Evolutionary conservation across 2,329 filamentous ascomycete genomes (phyloP), one percentile per base, ranked within the genome.

Genomic region (Sclerotinia borealis): DNA sequence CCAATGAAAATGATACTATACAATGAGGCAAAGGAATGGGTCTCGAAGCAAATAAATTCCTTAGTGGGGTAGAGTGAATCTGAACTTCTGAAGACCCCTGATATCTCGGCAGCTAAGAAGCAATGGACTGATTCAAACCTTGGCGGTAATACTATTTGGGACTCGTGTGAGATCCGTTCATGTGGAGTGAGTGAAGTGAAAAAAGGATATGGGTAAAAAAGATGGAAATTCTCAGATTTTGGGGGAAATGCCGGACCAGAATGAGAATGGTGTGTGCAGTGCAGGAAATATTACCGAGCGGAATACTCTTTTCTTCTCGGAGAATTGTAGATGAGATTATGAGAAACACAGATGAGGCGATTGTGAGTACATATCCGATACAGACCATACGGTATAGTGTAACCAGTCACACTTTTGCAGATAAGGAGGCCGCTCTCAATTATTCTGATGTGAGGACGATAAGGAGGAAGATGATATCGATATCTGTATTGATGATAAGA

Each of bases 241-340:
- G n/a, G 39, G 52, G 27, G 52, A 39, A 56, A 45, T 56, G 11
- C 45, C 52, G 52, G 52, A 45, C 27, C 52, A 56, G 27, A 45
- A 56, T 22, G 52, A 31, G 52, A 31, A 56, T 31, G n/a, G 31
- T 36, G 34, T 52, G 17, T 43, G 49, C 17, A 34, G n/a, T n/a
- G n/a, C n/a, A 56, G 37, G n/a, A n/a, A n/a, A n/a, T n/a, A n/a
- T n/a, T 56, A 45, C 27, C 52, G 52, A 56, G 52, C 52, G 52
- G 52, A 34, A 56, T 56, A 31, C 52, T 34, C 27, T 39, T 39
- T 43, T 25, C 19, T 56, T 43, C 37, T 43, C 37, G 52, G 52
- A 13, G 37, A 29, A 43, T 43, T 43, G 52, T 1, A 27, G 25
- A 29, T n/a, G 25, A n/a, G n/a, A n/a, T n/a, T n/a, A n/a, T n/a